Base-by-base conservation (phyloP, 306 rosid species). In the Lathyrus oleraceus region DNA sequence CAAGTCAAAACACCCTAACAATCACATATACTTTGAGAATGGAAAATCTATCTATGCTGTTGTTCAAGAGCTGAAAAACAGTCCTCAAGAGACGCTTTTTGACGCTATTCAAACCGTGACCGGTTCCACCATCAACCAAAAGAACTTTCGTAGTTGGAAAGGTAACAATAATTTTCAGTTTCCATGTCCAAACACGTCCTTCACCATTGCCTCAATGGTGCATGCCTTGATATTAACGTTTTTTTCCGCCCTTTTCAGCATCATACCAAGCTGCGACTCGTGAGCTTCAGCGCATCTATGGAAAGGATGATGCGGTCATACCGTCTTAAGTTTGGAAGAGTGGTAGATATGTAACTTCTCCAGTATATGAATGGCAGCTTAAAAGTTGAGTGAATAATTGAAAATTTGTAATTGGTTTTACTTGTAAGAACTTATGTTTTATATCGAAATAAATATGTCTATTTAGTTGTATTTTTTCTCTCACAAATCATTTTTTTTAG, bases 271-370 rank as follows among this genome's bases (percentile, higher is more conserved):
- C 99, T 28, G 97, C 99, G 43, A 87, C 95, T 38, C 89, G 87
- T 32, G 99, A 94, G 84, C 99, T 94, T 63, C 97, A 91, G 80
- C 99, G 96, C 59, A 94, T 94, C 76, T 91, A 94, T 62, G 99
- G 99, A 56, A 84, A 84, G 74, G 96, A 94, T 57, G 95, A 94
- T 72, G 84, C 83, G 36, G 16, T 62, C 77, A 61, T 78, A 69
- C 88, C 86, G 64, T 81, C 88, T 61, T 91, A 87, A 88, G 83
- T 78, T 56, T 53, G 52, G 28, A 73, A 76, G 70, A 74, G 73
- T 67, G 76, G 82, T 77, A 73, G 78, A 69, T 75, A 43, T 83
- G 72, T 80, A 65, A 71, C 70, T 75, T 82, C 76, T 82, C 78
- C 82, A 67, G 77, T 62, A 53, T 21, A 80, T 65, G 54, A 27